Evolutionary conservation across 139 green algal genomes (phyloP), one percentile per base, ranked within the genome.

Genomic region (Chlamydomonas sp.): DNA sequence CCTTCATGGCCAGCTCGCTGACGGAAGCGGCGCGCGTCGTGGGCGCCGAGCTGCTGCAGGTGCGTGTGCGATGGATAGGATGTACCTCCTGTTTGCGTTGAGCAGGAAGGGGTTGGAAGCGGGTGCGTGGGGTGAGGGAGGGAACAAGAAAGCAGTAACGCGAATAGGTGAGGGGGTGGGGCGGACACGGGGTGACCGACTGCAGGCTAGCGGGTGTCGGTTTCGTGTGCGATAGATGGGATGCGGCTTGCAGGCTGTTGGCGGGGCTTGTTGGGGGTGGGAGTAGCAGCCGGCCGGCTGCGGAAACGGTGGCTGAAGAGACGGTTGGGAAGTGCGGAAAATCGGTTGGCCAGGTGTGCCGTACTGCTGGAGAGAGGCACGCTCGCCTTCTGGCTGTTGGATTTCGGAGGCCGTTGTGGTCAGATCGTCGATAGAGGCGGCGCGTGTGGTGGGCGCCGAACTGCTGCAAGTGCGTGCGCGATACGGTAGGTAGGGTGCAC

Each of bases 11-110:
- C 5, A 91, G 82, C 0, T 89, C 80, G 59, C 15, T 91, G 3
- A 93, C 89, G 0, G 93, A 95, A 76, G 93, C 92, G 18, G 85
- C 75, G 62, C 77, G 78, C n/a, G 93, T 86, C 85, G 93, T 95
- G 75, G 86, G 89, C 18, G 87, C 90, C 17, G 91, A 95, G 89
- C 79, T 94, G 85, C 83, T 94, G 66, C 76, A 91, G 60, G 64
- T 84, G 80, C 10, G 72, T 69, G 58, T 58, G 7, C 1, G 67
- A 12, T 5, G 67, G 7, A 15, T 12, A 31, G 9, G 18, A 15
- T 73, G 67, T 73, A 15, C 67, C 12, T 73, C 31, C 31, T 49
- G 61, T 79, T 18, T 49, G n/a, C 17, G 74, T 18, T 79, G 74
- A 79, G 74, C 18, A 79, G 16, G 14, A 15, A 15, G 74, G 67